These are phyloP conservation scores for Thyridium curvatum DNA, from an alignment of 2,329 filamentous ascomycete species.

Conservation along the genomic window DNA sequence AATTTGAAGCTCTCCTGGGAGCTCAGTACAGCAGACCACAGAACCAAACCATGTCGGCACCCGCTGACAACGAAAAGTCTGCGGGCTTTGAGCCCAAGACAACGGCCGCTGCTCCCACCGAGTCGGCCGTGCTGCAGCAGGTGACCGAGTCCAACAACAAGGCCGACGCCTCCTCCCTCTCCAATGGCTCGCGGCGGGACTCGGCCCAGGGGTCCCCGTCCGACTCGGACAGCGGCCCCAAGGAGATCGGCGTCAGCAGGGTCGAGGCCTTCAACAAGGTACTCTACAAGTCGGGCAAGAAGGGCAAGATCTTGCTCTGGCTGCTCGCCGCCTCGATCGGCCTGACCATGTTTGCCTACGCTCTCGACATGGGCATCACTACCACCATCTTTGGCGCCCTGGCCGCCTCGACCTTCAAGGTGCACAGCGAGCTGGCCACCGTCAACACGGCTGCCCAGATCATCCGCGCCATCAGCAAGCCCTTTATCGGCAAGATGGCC, in stretches of 20 bases:
- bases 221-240: too few relatives aligned
- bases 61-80: not conserved
- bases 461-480: not conserved
- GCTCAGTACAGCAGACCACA: too few relatives aligned
- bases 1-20: too few relatives aligned
- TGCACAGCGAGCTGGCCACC: constrained; percentile 19
- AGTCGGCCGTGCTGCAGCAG: too few relatives aligned
- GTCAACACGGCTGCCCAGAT: constrained; percentile 6
- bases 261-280: constrained; percentile 33
- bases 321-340: not conserved
- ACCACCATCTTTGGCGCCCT: constrained; percentile 23
- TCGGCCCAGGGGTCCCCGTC: too few relatives aligned
- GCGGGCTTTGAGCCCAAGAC: constrained; percentile 9
- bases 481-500: not conserved
- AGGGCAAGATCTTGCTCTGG: constrained; percentile 26
- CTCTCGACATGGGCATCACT: constrained; percentile 29
- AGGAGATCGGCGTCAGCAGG: constrained; percentile 20
- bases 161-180: too few relatives aligned
- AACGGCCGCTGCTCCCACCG: too few relatives aligned
- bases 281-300: constrained; percentile 27
- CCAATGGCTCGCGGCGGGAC: too few relatives aligned
- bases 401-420: constrained; percentile 23
- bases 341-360: constrained; percentile 21
- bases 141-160: too few relatives aligned
- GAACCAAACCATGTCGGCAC: constrained; percentile 2